These are phyloP conservation scores for Babesia ovis DNA, from an alignment of 169 alveolate species.

Conservation along the genomic window DNA sequence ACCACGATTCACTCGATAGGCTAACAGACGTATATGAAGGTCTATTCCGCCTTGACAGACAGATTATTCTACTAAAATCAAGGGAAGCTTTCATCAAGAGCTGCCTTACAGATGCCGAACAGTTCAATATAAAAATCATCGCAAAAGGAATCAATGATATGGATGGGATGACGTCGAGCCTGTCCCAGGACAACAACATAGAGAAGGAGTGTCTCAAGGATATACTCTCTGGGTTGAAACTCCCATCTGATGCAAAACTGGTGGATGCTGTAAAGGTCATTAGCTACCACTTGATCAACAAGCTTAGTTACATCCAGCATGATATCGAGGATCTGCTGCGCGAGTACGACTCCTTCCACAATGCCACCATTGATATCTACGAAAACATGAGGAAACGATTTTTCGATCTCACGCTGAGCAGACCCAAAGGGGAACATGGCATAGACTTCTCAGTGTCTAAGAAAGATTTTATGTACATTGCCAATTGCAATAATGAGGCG, in stretches of 20 bases:
- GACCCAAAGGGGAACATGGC: constrained; percentile 10
- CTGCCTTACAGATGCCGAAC: constrained; percentile 30
- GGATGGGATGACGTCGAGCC: neutral
- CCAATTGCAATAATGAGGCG: constrained; percentile 8
- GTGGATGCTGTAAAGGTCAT: constrained; percentile 16
- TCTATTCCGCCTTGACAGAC: constrained; percentile 25
- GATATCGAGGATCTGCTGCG: constrained; percentile 31
- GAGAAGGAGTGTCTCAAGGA: constrained; percentile 19
- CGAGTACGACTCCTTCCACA: constrained; percentile 32
- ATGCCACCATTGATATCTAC: constrained; percentile 14
- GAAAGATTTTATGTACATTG: constrained; percentile 22
- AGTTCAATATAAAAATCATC: constrained; percentile 24
- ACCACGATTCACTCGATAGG: constrained; percentile 24
- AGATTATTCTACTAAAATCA: neutral
- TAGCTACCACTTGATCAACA: constrained; percentile 32
- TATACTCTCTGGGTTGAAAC: constrained; percentile 30
- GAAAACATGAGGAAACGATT: constrained; percentile 28
- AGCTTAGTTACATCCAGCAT: constrained; percentile 26
- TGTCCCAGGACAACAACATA: constrained; percentile 13
- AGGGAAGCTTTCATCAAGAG: constrained; percentile 18
- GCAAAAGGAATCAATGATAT: constrained; percentile 20
- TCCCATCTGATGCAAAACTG: neutral
- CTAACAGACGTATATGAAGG: constrained; percentile 16
- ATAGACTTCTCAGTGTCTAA: constrained; percentile 29
- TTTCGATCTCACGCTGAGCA: constrained; percentile 23